Percentiles rank a stretch among this genome's conserved stretches.
phyloP scores from a whole-genome alignment of 139 green algal genomes.

The Chlamydomonas schloesseri region DNA sequence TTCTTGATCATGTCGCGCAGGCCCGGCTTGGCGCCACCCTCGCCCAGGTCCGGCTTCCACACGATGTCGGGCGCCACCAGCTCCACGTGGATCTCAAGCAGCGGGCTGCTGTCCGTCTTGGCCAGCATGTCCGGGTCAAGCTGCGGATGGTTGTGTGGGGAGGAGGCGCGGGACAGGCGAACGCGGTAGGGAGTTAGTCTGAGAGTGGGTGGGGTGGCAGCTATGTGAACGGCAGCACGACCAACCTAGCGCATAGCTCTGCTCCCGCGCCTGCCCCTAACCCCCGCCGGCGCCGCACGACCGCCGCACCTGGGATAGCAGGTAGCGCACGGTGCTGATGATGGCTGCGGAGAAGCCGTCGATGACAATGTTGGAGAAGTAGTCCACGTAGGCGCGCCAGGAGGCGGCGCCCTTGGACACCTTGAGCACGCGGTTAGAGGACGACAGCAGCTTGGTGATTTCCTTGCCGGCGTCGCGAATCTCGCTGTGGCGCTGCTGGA shows the following conservation, averaged over 20 bases:
- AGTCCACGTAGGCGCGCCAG: slow-evolving; percentile 89
- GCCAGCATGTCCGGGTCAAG: slow-evolving; percentile 79
- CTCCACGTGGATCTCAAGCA: slow-evolving; percentile 91
- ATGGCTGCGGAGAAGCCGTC: slow-evolving; percentile 81
- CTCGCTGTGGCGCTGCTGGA: slow-evolving; percentile 69
- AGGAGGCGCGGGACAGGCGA: not conserved
- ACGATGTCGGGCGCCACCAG: slow-evolving; percentile 82
- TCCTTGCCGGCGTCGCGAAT: slow-evolving; percentile 83
- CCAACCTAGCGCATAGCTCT: no score
- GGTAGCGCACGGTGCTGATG: slow-evolving; percentile 68
- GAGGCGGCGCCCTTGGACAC: slow-evolving; percentile 77
- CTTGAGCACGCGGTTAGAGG: slow-evolving; percentile 80
- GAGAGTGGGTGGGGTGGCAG: no score
- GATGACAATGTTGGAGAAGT: slow-evolving; percentile 87
- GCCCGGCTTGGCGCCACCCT: slow-evolving; percentile 52
- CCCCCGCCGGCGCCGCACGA: no score
- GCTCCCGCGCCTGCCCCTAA: no score
- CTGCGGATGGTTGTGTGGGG: slow-evolving; percentile 47
- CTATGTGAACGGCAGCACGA: no score
- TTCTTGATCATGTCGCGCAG: slow-evolving; percentile 82
- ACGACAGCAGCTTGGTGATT: slow-evolving; percentile 86
- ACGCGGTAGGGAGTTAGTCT: no score
- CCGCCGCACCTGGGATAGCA: slow-evolving; percentile 49
- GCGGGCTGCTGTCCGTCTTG: slow-evolving; percentile 72
- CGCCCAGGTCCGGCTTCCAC: slow-evolving; percentile 85